A percentile compares a stretch with the other conserved stretches of the same genome.
phyloP scores from a whole-genome alignment of 306 rosid species.

The Casuarina cunninghamiana region DNA sequence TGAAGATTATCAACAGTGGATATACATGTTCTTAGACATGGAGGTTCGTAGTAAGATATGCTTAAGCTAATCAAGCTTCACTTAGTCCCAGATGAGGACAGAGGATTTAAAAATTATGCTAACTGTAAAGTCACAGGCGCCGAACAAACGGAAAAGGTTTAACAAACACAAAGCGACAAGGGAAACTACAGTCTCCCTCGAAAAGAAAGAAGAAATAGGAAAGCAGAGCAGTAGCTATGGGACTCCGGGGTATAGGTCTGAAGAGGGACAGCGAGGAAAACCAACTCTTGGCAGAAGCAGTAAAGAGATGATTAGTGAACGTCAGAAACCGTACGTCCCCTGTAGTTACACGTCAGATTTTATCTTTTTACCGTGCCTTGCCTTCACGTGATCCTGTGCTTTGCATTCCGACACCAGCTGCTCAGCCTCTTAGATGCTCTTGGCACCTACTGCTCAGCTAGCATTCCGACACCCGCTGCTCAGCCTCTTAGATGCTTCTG shows the following conservation, averaged over 20 bases:
- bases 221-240: neutral
- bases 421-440: slow-evolving; percentile 22
- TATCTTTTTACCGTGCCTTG: neutral
- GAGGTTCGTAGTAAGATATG: too few relatives aligned
- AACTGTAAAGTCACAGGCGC: slow-evolving; percentile 3
- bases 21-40: too few relatives aligned
- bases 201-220: neutral
- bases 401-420: slow-evolving; percentile 40
- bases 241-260: neutral
- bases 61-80: neutral
- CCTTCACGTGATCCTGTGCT: slow-evolving; percentile 74
- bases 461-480: slow-evolving; percentile 40
- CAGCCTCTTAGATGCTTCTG: neutral
- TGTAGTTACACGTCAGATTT: neutral
- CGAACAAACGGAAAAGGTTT: neutral
- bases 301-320: too few relatives aligned
- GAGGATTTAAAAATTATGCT: neutral
- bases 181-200: neutral
- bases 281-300: neutral
- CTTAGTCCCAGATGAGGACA: neutral
- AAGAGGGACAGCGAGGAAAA: neutral
- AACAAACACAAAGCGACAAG: neutral
- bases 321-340: neutral
- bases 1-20: too few relatives aligned
- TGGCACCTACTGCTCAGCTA: slow-evolving; percentile 46